Percentiles rank a stretch among this genome's conserved stretches.
phyloP scores from a whole-genome alignment of 345 rosid species.

The Litchi chinensis region DNA sequence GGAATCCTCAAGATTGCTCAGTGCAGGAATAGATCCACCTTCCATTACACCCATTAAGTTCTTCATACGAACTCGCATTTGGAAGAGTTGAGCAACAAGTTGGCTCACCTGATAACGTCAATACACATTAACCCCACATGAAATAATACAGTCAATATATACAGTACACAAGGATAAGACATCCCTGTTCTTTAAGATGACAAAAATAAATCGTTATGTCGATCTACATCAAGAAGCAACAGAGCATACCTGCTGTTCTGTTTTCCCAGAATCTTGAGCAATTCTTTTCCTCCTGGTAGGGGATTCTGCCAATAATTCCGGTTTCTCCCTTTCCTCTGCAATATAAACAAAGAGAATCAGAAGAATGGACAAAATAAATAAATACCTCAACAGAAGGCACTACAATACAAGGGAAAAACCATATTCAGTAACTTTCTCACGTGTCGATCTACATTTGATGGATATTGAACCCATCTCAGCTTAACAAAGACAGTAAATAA shows the following conservation, averaged over 20 bases:
- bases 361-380: slow-evolving; percentile 8
- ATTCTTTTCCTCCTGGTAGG: slow-evolving; percentile 78
- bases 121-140: slow-evolving; percentile 13
- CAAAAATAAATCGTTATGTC: not conserved
- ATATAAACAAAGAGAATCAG: slow-evolving; percentile 18
- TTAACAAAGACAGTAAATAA: not conserved
- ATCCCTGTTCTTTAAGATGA: not conserved
- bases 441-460: not conserved
- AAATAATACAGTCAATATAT: not conserved
- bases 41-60: slow-evolving; percentile 93
- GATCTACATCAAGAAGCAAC: slow-evolving; percentile 13
- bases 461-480: not conserved
- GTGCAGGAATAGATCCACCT: slow-evolving; percentile 91
- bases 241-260: slow-evolving; percentile 74
- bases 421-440: not conserved
- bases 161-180: not conserved
- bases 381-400: not conserved
- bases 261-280: slow-evolving; percentile 83
- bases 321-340: slow-evolving; percentile 92
- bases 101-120: slow-evolving; percentile 68
- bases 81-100: slow-evolving; percentile 95
- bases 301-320: slow-evolving; percentile 91
- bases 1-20: slow-evolving; percentile 84
- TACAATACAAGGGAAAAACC: not conserved
- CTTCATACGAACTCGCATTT: slow-evolving; percentile 96